Base-by-base conservation (phyloP, 2,329 filamentous ascomycete genomes). In the Diplodia intermedia region DNA sequence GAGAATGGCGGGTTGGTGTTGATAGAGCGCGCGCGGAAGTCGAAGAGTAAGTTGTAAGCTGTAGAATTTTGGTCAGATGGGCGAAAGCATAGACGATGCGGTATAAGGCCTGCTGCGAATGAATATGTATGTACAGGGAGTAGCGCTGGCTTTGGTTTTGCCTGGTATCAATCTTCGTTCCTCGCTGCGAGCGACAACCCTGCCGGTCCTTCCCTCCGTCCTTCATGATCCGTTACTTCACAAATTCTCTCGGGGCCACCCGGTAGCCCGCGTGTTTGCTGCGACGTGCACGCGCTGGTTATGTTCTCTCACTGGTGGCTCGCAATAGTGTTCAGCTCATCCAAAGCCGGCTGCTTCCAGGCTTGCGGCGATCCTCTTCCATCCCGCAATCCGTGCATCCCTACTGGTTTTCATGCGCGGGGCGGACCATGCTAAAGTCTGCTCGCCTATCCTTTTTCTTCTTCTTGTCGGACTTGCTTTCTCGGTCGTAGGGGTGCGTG, bases 1-100 rank as follows among this genome's bases (percentile, higher is more conserved):
- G 79, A 84, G 33, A 81, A 86, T 33, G 91, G 90, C 0, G 89
- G 86, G 0, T 77, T 93, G 70, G 84, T 68, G 23, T 43, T 67
- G 49, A 47, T 66, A 14, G 57, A 68, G 8, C 50, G 47, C 15
- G 33, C 23, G 23, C 49, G 38, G 49, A 53, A 33, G 23, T 23
- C 40, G n/a, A 49, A 20, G 29, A 56, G 65, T 12, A 40, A 43
- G 9, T 23, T 65, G 43, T 50, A 67, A 61, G 47, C 47, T 67
- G 54, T 67, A 53, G 49, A 3, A 36, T 14, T 26, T 33, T 8
- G 1, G 7, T 36, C 31, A 36, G 33, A 36, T 36, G 33, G 2
- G 33, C 3, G 33, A 12, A 12, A 62, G 15, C 54, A 11, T 60
- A 26, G 56, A 60, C 23, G n/a, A n/a, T 36, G 31, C 3, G 40